These are phyloP conservation scores for Leptographium lundbergii DNA, from an alignment of 2,329 filamentous ascomycete genomes.

Conservation along the genomic window DNA sequence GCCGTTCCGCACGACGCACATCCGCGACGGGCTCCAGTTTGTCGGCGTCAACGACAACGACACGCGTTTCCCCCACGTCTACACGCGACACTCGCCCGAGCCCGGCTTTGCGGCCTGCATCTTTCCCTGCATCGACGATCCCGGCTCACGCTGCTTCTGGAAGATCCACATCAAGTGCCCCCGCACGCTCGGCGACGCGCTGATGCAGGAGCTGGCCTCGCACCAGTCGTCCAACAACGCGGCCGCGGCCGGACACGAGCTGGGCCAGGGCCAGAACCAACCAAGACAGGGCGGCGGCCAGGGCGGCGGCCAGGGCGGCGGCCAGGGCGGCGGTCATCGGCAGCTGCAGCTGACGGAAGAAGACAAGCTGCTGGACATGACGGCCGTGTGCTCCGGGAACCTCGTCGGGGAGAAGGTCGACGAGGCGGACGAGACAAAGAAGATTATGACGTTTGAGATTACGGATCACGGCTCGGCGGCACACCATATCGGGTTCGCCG, in stretches of 20 bases:
- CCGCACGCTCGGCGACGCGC: slow-evolving; percentile 70
- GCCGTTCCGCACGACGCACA: slow-evolving; percentile 62
- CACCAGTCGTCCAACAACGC: slow-evolving; percentile 18
- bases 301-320: slow-evolving; percentile 16
- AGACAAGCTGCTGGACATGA: slow-evolving; percentile 79
- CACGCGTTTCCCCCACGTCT: slow-evolving; percentile 77
- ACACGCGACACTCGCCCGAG: slow-evolving; percentile 69
- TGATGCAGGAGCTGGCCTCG: slow-evolving; percentile 34
- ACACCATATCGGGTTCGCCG: slow-evolving; percentile 83
- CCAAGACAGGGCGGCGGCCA: slow-evolving; percentile 10
- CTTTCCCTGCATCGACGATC: slow-evolving; percentile 88
- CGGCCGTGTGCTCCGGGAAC: slow-evolving; percentile 82
- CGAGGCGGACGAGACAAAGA: slow-evolving; percentile 64
- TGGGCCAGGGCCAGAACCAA: not conserved
- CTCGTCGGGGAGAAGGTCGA: slow-evolving; percentile 73
- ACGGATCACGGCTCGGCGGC: slow-evolving; percentile 55
- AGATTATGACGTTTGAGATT: slow-evolving; percentile 72
- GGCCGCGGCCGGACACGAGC: not conserved
- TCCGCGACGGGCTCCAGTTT: slow-evolving; percentile 83
- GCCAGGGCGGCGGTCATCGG: not conserved
- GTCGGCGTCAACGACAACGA: slow-evolving; percentile 74
- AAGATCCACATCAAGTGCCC: slow-evolving; percentile 79
- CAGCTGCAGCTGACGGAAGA: slow-evolving; percentile 48
- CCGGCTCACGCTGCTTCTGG: slow-evolving; percentile 65
- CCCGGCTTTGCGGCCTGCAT: slow-evolving; percentile 72